These are phyloP conservation scores for Remersonia thermophila DNA, from an alignment of 2,329 filamentous ascomycete species.

Conservation along the genomic window DNA sequence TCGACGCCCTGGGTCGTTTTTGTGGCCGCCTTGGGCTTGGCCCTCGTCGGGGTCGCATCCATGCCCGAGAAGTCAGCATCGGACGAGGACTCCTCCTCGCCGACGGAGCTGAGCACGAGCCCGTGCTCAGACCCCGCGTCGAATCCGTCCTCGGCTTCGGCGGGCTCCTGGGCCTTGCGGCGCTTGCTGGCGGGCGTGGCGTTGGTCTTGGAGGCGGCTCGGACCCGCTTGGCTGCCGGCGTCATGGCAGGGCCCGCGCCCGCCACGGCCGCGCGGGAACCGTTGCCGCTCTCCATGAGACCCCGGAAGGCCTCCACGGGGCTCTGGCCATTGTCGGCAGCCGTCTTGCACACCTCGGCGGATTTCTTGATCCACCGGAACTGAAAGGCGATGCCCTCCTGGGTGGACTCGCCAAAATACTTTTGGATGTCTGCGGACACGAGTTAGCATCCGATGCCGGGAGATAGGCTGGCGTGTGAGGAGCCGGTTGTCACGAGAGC, in stretches of 20 bases:
- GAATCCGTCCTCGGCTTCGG: too few species aligned
- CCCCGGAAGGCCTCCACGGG: constrained; percentile 29
- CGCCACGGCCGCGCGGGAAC: constrained; percentile 1
- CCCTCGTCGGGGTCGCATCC: constrained; percentile 16
- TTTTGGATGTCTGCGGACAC: constrained; percentile 41
- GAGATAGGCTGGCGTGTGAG: too few species aligned
- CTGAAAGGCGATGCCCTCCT: constrained; percentile 47
- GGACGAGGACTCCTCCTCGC: constrained; percentile 2
- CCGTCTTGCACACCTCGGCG: constrained; percentile 34
- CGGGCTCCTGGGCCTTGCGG: too few species aligned
- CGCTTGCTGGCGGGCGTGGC: constrained; percentile 10
- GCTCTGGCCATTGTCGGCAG: constrained; percentile 32
- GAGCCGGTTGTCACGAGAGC: too few species aligned
- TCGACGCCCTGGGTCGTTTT: too few species aligned
- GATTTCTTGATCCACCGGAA: constrained; percentile 44
- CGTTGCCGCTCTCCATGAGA: constrained; percentile 13
- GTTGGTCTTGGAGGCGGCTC: background rate
- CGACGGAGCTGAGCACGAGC: too few species aligned
- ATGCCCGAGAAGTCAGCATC: constrained; percentile 22
- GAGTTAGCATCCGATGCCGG: background rate
- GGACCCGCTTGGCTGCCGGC: constrained; percentile 6
- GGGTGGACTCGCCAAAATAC: constrained; percentile 47
- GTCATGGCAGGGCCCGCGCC: background rate
- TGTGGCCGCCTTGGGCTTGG: constrained; percentile 1
- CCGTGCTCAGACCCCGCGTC: too few species aligned